Evolutionary conservation across 2,329 filamentous ascomycete genomes (phyloP).

Genomic region (Xylariaceae sp.): DNA sequence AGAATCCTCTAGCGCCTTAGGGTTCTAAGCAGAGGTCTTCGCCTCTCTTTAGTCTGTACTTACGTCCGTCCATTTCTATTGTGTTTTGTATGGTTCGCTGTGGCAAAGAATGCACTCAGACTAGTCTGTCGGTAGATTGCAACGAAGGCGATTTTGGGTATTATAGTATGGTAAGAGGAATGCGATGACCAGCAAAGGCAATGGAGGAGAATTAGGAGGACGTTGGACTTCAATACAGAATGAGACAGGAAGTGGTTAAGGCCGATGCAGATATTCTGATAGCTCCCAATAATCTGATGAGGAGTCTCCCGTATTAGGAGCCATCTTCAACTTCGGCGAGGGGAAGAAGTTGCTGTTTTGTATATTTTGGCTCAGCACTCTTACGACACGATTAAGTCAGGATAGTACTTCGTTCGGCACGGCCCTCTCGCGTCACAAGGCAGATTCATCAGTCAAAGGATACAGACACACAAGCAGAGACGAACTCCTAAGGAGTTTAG

Average conservation of each 20-base stretch:
- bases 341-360: conserved; percentile 29
- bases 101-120: conserved; percentile 3
- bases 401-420: conserved; percentile 18
- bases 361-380: conserved; percentile 19
- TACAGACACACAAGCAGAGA: too few relatives aligned
- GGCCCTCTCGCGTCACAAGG: too few relatives aligned
- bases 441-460: too few relatives aligned
- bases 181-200: conserved; percentile 9
- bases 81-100: conserved; percentile 4
- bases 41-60: conserved; percentile 18
- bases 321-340: conserved; percentile 23
- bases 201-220: conserved; percentile 8
- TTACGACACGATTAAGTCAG: conserved; percentile 15
- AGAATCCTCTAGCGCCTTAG: too few relatives aligned
- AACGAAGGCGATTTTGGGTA: too few relatives aligned
- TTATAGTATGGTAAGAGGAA: conserved; percentile 8
- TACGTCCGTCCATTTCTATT: conserved; percentile 31
- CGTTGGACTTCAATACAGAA: conserved; percentile 9
- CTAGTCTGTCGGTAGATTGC: too few relatives aligned
- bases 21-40: conserved; percentile 3
- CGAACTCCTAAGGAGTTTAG: conserved; percentile 14
- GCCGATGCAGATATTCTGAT: conserved; percentile 21
- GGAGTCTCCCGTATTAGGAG: conserved; percentile 22
- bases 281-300: conserved; percentile 18
- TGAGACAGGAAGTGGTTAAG: conserved; percentile 18